Percentiles rank a stretch among this genome's conserved stretches.
Evolutionary conservation across 805 yeast species (phyloP).

Genomic region (Cyberlindnera meyerae): DNA sequence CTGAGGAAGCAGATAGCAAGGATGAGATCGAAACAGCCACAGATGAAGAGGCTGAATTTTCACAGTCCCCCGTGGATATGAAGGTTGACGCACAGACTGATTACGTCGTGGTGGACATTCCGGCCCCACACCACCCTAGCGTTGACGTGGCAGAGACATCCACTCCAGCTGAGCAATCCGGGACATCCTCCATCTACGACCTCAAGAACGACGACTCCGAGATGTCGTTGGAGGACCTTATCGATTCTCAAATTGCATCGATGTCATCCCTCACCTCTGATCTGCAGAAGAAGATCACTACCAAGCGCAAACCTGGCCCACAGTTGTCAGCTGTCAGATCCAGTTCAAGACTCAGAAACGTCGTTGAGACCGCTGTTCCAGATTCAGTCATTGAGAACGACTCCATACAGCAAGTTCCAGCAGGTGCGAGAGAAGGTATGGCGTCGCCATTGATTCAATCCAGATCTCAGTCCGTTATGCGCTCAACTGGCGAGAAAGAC

Average conservation of each 20-base stretch:
- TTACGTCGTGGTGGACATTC: conserved; percentile 24
- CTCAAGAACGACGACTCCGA: conserved; percentile 16
- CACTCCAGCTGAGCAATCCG: conserved; percentile 6
- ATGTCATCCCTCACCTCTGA: conserved; percentile 21
- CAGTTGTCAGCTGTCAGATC: conserved; percentile 9
- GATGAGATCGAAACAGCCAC: too few species aligned
- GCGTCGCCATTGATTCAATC: conserved; percentile 31
- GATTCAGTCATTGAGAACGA: conserved; percentile 35
- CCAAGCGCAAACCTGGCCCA: conserved; percentile 6
- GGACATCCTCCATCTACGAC: conserved; percentile 17
- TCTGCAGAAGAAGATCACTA: conserved; percentile 17
- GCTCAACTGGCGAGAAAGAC: conserved; percentile 2
- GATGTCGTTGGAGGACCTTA: conserved; percentile 25
- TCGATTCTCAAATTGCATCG: conserved; percentile 28
- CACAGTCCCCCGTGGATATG: conserved; percentile 10
- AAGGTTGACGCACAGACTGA: conserved; percentile 17
- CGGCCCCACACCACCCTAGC: conserved; percentile 8
- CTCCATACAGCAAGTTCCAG: conserved; percentile 37
- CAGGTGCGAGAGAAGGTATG: conserved; percentile 40
- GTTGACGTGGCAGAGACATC: conserved; percentile 11
- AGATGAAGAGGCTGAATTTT: too few species aligned
- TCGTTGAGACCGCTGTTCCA: conserved; percentile 23
- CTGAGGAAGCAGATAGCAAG: conserved; percentile 1
- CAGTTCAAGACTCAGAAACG: conserved; percentile 17
- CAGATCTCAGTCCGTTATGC: conserved; percentile 22